Evolutionary conservation across 768 basidiomycete genomes (phyloP).

Genomic region (Xerocomellus dryophilus): DNA sequence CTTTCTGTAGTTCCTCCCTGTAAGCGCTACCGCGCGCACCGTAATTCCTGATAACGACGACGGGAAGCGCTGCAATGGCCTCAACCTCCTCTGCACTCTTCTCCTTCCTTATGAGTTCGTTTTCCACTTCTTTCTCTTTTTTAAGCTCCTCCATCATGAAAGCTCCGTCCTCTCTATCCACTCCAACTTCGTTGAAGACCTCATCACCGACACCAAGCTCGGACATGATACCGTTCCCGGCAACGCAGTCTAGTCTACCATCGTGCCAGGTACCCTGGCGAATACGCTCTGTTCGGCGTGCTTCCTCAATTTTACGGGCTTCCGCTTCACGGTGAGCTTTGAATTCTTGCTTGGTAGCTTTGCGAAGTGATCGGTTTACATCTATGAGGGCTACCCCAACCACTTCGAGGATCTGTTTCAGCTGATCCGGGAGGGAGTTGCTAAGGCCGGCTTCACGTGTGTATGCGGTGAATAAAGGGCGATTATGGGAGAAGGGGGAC

Average conservation of each 20-base stretch:
- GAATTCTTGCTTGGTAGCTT: conserved; percentile 39
- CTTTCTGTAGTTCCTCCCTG: conserved; percentile 69
- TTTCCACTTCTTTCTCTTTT: conserved; percentile 31
- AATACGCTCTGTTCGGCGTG: conserved; percentile 45
- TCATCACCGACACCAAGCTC: conserved; percentile 87
- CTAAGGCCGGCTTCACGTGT: conserved; percentile 68
- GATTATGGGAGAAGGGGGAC: background rate
- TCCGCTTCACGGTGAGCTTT: conserved; percentile 37
- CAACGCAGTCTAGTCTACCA: conserved; percentile 76
- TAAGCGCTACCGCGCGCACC: conserved; percentile 51
- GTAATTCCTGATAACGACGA: conserved; percentile 85
- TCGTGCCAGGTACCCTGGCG: conserved; percentile 78
- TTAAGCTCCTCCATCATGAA: conserved; percentile 19
- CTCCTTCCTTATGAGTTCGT: conserved; percentile 31
- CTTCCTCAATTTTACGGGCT: conserved; percentile 38
- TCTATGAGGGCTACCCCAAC: conserved; percentile 68
- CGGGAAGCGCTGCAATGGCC: conserved; percentile 64
- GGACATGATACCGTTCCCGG: conserved; percentile 82
- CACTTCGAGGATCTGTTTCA: conserved; percentile 81
- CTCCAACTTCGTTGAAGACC: conserved; percentile 34
- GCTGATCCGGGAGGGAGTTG: conserved; percentile 73
- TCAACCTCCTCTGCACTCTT: conserved; percentile 44
- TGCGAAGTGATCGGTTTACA: conserved; percentile 52
- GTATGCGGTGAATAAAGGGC: background rate
- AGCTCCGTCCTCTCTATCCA: conserved; percentile 2